A percentile compares a stretch with the other conserved stretches of the same genome.
phyloP scores from a whole-genome alignment of 192 early-diverging fungal genomes.

The Entophlyctis luteolus region DNA sequence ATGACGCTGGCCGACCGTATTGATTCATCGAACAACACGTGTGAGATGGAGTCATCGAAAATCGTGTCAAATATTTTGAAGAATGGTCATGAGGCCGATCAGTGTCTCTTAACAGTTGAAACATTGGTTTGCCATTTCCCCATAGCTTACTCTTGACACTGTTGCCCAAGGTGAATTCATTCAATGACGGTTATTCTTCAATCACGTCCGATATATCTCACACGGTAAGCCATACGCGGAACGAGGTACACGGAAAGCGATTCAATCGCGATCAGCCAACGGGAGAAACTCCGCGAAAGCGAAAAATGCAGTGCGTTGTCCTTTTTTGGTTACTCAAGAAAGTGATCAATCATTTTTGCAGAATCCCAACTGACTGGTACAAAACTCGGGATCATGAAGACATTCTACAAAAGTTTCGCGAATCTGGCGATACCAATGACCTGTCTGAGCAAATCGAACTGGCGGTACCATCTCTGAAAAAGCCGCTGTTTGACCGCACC shows the following conservation, averaged over 20 bases:
- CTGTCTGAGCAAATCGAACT: not conserved
- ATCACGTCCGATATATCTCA: not conserved
- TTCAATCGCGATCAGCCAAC: constrained; percentile 35
- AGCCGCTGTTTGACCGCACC: not conserved
- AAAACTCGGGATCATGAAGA: constrained; percentile 14
- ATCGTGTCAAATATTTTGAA: no score
- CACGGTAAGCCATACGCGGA: constrained; percentile 15
- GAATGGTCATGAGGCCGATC: no score
- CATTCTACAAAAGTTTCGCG: constrained; percentile 1
- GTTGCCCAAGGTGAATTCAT: no score
- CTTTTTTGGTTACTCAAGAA: no score
- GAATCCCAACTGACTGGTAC: constrained; percentile 12
- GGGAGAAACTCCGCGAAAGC: constrained; percentile 39
- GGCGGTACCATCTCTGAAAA: not conserved
- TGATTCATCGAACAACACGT: no score
- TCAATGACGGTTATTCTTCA: no score
- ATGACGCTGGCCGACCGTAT: no score
- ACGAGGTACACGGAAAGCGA: constrained; percentile 31
- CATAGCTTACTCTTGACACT: no score
- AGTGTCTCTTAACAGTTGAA: no score
- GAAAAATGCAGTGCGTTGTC: constrained; percentile 33
- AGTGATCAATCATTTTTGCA: not conserved
- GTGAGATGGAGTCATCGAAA: no score
- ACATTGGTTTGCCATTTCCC: no score
- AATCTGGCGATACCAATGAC: not conserved